phyloP scores from a whole-genome alignment of 192 early-diverging fungal genomes.

The Dissophora globulifera region DNA sequence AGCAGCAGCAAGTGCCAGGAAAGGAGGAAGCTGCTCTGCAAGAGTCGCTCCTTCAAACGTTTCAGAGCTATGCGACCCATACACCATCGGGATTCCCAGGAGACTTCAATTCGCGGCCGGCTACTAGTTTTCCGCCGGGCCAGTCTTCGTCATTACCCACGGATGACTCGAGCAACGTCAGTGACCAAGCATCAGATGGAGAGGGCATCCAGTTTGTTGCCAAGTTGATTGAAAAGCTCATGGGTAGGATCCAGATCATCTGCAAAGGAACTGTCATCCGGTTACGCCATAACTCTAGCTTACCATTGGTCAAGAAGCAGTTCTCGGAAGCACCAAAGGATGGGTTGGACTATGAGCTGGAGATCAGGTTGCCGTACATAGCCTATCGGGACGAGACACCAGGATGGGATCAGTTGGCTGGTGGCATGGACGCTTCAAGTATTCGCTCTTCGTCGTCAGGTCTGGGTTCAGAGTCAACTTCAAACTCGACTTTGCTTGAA shows the following conservation, averaged over 20 bases:
- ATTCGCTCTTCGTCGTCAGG: constrained; percentile 10
- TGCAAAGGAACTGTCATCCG: constrained; percentile 65
- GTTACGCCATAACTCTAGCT: constrained; percentile 58
- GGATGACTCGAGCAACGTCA: not conserved
- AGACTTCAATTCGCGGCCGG: constrained; percentile 34
- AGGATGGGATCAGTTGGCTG: constrained; percentile 54
- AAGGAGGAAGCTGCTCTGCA: constrained; percentile 71
- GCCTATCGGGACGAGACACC: constrained; percentile 70
- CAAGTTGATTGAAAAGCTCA: constrained; percentile 84
- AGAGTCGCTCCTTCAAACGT: constrained; percentile 63
- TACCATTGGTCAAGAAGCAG: constrained; percentile 27
- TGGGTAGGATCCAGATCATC: constrained; percentile 81
- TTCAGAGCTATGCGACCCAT: constrained; percentile 47
- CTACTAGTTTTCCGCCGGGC: constrained; percentile 3
- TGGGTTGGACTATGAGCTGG: constrained; percentile 59
- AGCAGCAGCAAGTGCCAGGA: constrained; percentile 66
- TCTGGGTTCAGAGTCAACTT: constrained; percentile 11
- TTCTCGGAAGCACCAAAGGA: not conserved
- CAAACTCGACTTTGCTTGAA: constrained; percentile 30
- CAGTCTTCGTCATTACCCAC: constrained; percentile 2
- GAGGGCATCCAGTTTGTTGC: constrained; percentile 82
- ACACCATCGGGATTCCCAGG: constrained; percentile 42
- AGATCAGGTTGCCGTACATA: constrained; percentile 61
- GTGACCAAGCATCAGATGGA: constrained; percentile 40
- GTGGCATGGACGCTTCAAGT: constrained; percentile 20